Percentiles rank a stretch among this genome's conserved stretches.
These are phyloP conservation scores for Falciphora oryzae DNA, from an alignment of 2,329 filamentous ascomycete genomes.

Conservation along the genomic window DNA sequence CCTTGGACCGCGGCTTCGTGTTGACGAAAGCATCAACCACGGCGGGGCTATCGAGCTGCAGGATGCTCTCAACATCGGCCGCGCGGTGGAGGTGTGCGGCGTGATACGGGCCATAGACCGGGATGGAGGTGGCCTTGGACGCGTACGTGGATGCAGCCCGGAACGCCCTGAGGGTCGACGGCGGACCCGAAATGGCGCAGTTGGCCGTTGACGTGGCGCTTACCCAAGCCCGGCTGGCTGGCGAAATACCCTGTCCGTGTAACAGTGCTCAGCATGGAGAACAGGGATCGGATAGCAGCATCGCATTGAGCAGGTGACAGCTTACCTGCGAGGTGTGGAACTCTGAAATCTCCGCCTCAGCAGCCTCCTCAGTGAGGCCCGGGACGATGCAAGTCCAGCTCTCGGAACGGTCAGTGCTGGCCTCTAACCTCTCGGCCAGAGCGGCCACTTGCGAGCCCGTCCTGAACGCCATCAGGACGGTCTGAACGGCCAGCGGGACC, in stretches of 20 bases:
- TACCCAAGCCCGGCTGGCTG: constrained; percentile 44
- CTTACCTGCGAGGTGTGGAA: constrained; percentile 52
- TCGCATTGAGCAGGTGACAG: constrained; percentile 1
- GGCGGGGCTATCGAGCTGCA: constrained; percentile 35
- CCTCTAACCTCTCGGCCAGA: constrained; percentile 40
- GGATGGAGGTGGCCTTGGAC: constrained; percentile 40
- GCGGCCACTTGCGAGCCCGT: constrained; percentile 51
- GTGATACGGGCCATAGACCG: constrained; percentile 53
- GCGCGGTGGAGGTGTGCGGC: constrained; percentile 45
- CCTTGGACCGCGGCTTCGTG: constrained; percentile 37
- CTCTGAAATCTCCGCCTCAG: constrained; percentile 43
- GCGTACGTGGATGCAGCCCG: constrained; percentile 20
- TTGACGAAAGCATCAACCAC: constrained; percentile 33
- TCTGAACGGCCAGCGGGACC: constrained; percentile 56
- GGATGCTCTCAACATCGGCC: constrained; percentile 37
- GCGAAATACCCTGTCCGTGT: constrained; percentile 31
- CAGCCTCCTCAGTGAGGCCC: constrained; percentile 45
- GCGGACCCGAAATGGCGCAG: constrained; percentile 50
- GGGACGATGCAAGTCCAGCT: constrained; percentile 64
- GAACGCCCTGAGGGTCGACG: constrained; percentile 39
- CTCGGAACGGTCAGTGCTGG: constrained; percentile 38
- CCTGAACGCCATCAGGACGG: constrained; percentile 61
- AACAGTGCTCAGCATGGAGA: constrained; percentile 10
- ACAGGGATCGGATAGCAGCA: neutral
- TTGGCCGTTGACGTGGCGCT: constrained; percentile 44